Percentiles rank a stretch among this genome's conserved stretches.
Evolutionary conservation across 768 basidiomycete genomes (phyloP).

Genomic region (Phallus indusiatus): DNA sequence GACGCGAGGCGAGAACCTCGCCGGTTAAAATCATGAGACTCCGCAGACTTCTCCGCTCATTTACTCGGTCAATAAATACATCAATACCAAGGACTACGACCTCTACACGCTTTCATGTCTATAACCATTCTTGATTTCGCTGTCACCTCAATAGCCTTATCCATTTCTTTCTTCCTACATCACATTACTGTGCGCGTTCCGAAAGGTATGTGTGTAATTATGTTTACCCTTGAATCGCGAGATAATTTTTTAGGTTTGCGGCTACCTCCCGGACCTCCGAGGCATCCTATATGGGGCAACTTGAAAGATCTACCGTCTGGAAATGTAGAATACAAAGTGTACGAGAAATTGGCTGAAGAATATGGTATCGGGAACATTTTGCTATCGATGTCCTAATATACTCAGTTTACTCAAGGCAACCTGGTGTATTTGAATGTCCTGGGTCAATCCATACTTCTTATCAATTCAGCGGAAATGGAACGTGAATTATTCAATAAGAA

Average conservation of each 20-base stretch:
- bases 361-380: slow-evolving; percentile 3
- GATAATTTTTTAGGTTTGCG: neutral
- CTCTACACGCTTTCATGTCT: no score
- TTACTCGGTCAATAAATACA: no score
- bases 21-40: no score
- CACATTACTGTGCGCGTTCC: no score
- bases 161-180: no score
- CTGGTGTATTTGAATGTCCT: slow-evolving; percentile 18
- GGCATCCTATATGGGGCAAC: slow-evolving; percentile 10
- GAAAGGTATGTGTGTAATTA: no score
- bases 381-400: neutral
- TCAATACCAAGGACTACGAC: no score
- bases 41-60: no score
- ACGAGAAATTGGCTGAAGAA: slow-evolving; percentile 8
- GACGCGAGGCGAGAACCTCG: no score
- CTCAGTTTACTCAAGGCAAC: slow-evolving; percentile 10
- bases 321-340: slow-evolving; percentile 8
- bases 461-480: slow-evolving; percentile 26
- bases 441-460: slow-evolving; percentile 21
- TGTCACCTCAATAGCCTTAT: no score
- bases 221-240: no score
- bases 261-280: slow-evolving; percentile 12
- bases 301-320: slow-evolving; percentile 9
- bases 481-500: slow-evolving; percentile 30
- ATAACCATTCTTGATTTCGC: no score